Percentiles rank a stretch among this genome's conserved stretches.
These are phyloP conservation scores for Thielaviopsis populi DNA, from an alignment of 2,329 filamentous ascomycete species.

Conservation along the genomic window DNA sequence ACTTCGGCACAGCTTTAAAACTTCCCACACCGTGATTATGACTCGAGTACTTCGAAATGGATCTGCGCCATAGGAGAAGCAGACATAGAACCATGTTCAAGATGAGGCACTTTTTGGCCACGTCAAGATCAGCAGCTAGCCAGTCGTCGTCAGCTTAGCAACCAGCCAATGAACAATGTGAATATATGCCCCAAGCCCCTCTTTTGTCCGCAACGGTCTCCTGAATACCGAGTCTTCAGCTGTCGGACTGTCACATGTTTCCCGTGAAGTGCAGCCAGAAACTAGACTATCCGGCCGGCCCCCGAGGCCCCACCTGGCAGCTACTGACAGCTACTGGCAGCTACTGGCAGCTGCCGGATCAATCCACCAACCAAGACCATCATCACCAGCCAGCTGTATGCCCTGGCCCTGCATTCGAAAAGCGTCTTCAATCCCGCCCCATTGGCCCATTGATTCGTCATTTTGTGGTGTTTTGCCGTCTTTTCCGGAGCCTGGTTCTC, in stretches of 20 bases:
- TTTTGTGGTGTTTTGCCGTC: neutral
- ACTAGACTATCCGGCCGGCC: neutral
- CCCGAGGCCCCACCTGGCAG: neutral
- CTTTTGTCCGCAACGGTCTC: neutral
- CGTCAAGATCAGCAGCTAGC: neutral
- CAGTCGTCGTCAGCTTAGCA: neutral
- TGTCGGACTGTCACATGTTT: neutral
- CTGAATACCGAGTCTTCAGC: too few relatives aligned
- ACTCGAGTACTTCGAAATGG: neutral
- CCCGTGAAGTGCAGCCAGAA: neutral
- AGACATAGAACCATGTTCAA: constrained; percentile 15
- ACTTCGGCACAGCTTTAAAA: neutral
- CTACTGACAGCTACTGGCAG: neutral
- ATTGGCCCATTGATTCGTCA: constrained; percentile 8
- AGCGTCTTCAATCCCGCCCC: constrained; percentile 1
- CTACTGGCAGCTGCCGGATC: constrained; percentile 9
- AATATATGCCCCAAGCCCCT: neutral
- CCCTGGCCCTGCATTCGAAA: neutral
- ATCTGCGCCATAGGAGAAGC: neutral
- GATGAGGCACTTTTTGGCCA: neutral
- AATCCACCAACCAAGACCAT: neutral
- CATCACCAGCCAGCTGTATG: neutral
- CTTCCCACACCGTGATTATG: neutral
- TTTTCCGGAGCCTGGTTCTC: neutral
- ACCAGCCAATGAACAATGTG: neutral